Percentiles rank a stretch among this genome's conserved stretches.
phyloP scores from a whole-genome alignment of 164 flowering plant genomes.

The Piper betle region DNA sequence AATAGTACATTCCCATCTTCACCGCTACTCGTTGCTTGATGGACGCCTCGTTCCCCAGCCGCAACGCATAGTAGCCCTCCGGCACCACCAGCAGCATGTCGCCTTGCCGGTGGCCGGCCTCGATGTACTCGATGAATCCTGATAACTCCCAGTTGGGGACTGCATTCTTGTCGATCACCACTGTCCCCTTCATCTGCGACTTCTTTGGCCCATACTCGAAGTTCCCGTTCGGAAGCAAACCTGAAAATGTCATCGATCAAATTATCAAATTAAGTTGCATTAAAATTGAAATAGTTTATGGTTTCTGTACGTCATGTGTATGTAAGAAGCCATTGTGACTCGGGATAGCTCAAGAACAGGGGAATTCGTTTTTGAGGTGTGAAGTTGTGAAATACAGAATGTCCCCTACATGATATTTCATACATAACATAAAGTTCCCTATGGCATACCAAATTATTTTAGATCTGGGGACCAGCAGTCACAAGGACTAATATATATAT shows the following conservation, averaged over 20 bases:
- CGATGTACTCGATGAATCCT: slow-evolving; percentile 74
- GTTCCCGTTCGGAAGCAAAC: slow-evolving; percentile 66
- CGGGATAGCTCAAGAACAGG: too few species aligned
- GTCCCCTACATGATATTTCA: too few species aligned
- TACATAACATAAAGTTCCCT: background rate
- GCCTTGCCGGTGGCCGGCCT: slow-evolving; percentile 70
- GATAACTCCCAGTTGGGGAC: slow-evolving; percentile 66
- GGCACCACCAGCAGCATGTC: slow-evolving; percentile 87
- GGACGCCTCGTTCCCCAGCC: slow-evolving; percentile 72
- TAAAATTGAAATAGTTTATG: too few species aligned
- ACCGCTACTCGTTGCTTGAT: slow-evolving; percentile 52
- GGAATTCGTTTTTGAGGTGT: too few species aligned
- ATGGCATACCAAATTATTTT: background rate
- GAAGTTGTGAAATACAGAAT: too few species aligned
- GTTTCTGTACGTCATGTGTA: too few species aligned
- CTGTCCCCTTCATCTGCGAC: slow-evolving; percentile 52
- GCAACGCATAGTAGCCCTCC: slow-evolving; percentile 57
- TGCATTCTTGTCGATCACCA: slow-evolving; percentile 28
- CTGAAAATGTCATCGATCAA: slow-evolving; percentile 17
- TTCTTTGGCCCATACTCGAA: slow-evolving; percentile 64
- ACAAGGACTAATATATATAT: too few species aligned
- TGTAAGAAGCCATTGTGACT: too few species aligned
- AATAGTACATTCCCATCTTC: slow-evolving; percentile 33
- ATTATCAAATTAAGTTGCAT: too few species aligned
- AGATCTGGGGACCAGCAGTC: background rate